Evolutionary conservation across 371 early-diverging fungal genomes (phyloP).

Genomic region (Apophysomyces trapeziformis): DNA sequence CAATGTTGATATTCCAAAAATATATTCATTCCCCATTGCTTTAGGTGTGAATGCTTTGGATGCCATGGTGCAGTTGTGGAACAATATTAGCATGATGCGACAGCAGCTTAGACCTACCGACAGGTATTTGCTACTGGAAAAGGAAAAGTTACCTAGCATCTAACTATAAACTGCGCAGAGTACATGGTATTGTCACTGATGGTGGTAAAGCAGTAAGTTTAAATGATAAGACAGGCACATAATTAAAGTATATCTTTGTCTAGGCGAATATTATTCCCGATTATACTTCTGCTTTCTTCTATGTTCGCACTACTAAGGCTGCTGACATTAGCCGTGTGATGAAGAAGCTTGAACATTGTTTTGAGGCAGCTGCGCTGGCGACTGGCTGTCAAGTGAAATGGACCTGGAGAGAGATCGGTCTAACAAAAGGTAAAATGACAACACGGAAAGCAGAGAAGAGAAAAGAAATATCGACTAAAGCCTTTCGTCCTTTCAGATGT

Average conservation of each 20-base stretch:
- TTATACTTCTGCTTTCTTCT: conserved; percentile 62
- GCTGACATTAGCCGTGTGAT: conserved; percentile 54
- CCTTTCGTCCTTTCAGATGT: conserved; percentile 33
- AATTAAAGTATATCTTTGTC: conserved; percentile 17
- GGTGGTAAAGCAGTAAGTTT: conserved; percentile 62
- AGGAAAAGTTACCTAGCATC: not conserved
- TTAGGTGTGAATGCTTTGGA: conserved; percentile 68
- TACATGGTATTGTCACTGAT: conserved; percentile 74
- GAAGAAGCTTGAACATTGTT: conserved; percentile 55
- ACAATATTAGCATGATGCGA: conserved; percentile 65
- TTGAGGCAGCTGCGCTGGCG: conserved; percentile 72
- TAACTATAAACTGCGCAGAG: conserved; percentile 23
- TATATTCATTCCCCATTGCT: not conserved
- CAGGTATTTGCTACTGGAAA: conserved; percentile 14
- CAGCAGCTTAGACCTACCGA: conserved; percentile 66
- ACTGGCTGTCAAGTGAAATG: conserved; percentile 76
- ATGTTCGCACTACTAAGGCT: conserved; percentile 61
- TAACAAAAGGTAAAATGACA: conserved; percentile 36
- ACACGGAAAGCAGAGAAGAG: not conserved
- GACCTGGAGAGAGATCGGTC: conserved; percentile 54
- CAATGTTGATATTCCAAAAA: not conserved
- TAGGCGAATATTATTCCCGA: conserved; percentile 67
- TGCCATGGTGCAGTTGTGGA: conserved; percentile 59
- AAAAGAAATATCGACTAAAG: not conserved
- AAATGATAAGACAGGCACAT: not conserved